Evolutionary conservation across 768 basidiomycete species (phyloP).

Genomic region (Russula virescens): DNA sequence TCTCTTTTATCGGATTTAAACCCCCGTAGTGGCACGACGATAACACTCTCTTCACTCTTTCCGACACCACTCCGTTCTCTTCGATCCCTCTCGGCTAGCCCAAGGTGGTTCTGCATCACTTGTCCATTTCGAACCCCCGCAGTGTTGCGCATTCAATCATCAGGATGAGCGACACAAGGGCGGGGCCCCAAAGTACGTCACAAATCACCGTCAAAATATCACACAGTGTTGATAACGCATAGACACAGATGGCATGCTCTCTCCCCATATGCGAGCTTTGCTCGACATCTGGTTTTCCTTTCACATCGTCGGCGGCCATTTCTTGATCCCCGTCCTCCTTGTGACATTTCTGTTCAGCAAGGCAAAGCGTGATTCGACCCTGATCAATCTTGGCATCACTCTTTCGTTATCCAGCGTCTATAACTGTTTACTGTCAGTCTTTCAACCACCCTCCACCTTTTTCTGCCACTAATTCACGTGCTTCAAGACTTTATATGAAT

Average conservation of each 20-base stretch:
- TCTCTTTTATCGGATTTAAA: background rate
- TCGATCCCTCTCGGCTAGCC: background rate
- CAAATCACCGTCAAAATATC: background rate
- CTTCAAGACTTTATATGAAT: constrained; percentile 12
- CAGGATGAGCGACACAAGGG: background rate
- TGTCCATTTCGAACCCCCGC: background rate
- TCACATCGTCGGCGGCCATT: constrained; percentile 8
- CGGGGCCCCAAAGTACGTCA: background rate
- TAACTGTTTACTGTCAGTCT: constrained; percentile 12
- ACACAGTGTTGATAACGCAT: background rate
- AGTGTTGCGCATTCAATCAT: background rate
- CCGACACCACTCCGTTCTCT: background rate
- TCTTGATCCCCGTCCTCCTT: constrained; percentile 15
- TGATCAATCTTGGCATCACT: constrained; percentile 11
- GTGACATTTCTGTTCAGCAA: constrained; percentile 11
- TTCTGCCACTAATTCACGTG: background rate
- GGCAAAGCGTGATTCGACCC: constrained; percentile 11
- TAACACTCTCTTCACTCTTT: background rate
- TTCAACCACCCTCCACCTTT: background rate
- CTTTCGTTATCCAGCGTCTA: background rate
- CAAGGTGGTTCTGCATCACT: background rate
- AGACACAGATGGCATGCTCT: background rate
- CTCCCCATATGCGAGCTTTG: background rate
- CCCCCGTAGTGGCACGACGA: background rate
- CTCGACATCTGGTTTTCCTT: constrained; percentile 10